Conservation (phyloP, 805 yeast species). For the Sungouiozyma ichnusensis region DNA sequence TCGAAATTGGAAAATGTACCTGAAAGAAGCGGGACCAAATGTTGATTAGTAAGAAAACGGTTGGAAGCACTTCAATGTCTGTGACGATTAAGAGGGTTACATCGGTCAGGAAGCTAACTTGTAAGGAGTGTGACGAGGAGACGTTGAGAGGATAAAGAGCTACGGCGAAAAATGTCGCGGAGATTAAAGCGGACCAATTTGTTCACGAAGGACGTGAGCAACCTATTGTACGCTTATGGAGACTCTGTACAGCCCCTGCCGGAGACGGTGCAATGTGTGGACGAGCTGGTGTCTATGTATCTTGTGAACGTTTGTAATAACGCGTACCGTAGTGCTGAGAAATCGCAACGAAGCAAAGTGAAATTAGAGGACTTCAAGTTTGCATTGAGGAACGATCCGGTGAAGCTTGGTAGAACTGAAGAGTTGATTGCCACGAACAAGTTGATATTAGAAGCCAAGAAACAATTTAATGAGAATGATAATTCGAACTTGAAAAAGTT, state of each 20-base stretch:
- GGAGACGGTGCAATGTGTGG: conserved; percentile 55
- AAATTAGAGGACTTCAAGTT: conserved; percentile 66
- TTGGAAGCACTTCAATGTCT: too few relatives aligned
- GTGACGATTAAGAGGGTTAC: too few relatives aligned
- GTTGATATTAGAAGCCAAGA: conserved; percentile 55
- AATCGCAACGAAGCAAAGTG: conserved; percentile 48
- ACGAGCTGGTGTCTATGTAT: conserved; percentile 57
- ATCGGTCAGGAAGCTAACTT: too few relatives aligned
- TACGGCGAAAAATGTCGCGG: conserved; percentile 19
- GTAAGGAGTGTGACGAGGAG: too few relatives aligned
- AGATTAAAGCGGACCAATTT: conserved; percentile 34
- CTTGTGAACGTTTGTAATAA: conserved; percentile 50
- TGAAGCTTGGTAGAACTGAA: conserved; percentile 58
- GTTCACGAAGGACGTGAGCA: conserved; percentile 42
- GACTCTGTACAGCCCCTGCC: conserved; percentile 58
- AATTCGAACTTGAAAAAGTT: conserved; percentile 30
- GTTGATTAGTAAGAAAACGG: too few relatives aligned
- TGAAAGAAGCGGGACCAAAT: too few relatives aligned
- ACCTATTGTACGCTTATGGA: conserved; percentile 61
- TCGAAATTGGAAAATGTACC: too few relatives aligned
- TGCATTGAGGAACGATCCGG: conserved; percentile 54
- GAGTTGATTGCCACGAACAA: conserved; percentile 51
- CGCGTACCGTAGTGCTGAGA: conserved; percentile 40
- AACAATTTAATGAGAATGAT: conserved; percentile 55
- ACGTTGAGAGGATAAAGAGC: neutral